Base-by-base conservation (phyloP, 306 rosid genomes). In the Potentilla sterilis region DNA sequence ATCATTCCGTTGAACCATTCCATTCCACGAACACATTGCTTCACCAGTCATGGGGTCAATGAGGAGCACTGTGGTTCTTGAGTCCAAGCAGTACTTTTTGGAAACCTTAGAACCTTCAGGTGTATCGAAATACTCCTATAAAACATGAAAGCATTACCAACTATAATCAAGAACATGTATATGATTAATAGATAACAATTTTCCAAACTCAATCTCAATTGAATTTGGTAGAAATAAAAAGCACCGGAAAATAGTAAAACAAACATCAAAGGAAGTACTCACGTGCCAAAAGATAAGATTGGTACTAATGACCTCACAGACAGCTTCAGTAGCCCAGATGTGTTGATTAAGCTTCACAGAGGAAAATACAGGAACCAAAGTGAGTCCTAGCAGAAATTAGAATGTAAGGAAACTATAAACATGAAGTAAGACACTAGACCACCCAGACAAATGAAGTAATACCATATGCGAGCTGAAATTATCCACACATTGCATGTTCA, bases 401-500 rank as follows among this genome's bases (percentile, higher is more conserved):
- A 21, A 21, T 55, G 64, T 22, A 22, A 22, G 4, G 64, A 22
- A 22, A 22, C 64, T 57, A 10, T 22, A 22, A 57, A 9, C 35
- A 57, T 57, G 10, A 57, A 19, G 7, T 18, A 51, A 55, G 34
- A 55, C 28, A 55, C 34, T 55, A 22, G 16, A 57, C 37, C 15
- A 22, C 35, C 9, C 37, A 57, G 64, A 22, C 10, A 22, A 24
- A 54, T 22, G 64, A 57, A 57, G 22, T 57, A 57, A 10, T 57
- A 57, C 37, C 63, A 57, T 57, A 57, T 57, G 15, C 32, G 64
- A 57, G 64, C 64, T 57, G 64, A 57, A 22, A 22, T 57, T 22
- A 22, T 57, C 63, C 35, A 57, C 32, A 57, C 63, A 21, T 22
- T 57, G 63, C 63, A 57, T 21, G 63, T 57, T 57, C 63, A 57